phyloP scores from a whole-genome alignment of 192 early-diverging fungal genomes.

The Borealophlyctis nickersoniae region DNA sequence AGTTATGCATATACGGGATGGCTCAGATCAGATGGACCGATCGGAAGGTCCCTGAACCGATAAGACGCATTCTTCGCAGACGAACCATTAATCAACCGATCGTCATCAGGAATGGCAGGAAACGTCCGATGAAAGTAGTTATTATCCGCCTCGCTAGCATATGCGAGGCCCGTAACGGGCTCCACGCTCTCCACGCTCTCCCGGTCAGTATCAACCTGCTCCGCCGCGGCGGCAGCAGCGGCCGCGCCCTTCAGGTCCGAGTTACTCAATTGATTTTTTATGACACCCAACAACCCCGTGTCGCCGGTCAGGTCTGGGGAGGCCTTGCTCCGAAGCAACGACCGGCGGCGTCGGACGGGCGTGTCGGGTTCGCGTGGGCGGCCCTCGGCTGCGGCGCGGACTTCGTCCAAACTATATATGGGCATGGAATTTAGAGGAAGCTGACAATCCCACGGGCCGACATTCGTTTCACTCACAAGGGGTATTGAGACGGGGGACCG shows the following conservation, averaged over 20 bases:
- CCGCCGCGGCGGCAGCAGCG: background rate
- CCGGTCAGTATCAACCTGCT: background rate
- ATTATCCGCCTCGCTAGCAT: slow-evolving; percentile 18
- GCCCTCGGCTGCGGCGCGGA: slow-evolving; percentile 9
- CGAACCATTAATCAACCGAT: slow-evolving; percentile 12
- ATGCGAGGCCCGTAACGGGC: background rate
- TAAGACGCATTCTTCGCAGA: no score
- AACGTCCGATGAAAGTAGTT: slow-evolving; percentile 24
- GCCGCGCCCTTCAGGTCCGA: background rate
- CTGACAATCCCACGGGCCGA: no score
- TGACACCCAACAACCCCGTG: background rate
- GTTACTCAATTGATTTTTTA: background rate
- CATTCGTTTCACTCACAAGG: no score
- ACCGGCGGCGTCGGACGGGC: background rate
- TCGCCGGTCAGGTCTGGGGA: background rate
- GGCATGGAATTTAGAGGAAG: no score
- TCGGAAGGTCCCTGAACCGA: no score
- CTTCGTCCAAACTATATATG: slow-evolving; percentile 22
- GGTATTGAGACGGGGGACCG: background rate
- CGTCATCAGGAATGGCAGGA: background rate
- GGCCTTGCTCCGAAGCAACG: background rate
- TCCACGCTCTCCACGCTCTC: background rate
- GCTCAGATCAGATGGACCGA: no score
- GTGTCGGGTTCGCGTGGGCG: background rate
- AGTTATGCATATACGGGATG: no score